Conservation (phyloP, 495 filamentous ascomycete genomes). For the Mytilinidion resinicola region DNA sequence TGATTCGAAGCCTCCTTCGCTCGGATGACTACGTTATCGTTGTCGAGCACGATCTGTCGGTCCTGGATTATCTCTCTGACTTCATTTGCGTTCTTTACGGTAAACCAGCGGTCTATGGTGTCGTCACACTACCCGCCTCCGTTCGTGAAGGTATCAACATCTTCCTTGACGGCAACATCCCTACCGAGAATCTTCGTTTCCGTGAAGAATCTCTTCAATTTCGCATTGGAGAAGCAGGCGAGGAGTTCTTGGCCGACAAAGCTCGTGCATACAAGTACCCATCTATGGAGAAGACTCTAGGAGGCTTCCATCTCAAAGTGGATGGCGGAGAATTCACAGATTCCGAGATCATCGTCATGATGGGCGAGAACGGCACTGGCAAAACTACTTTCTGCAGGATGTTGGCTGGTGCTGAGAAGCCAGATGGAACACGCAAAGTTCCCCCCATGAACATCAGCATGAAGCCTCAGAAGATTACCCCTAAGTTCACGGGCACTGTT, state of each 20-base stretch:
- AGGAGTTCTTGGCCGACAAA: conserved; percentile 84
- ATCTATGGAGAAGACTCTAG: conserved; percentile 87
- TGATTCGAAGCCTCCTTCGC: conserved; percentile 81
- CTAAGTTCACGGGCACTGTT: conserved; percentile 94
- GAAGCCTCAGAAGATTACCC: conserved; percentile 99
- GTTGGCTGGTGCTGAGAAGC: conserved; percentile 86
- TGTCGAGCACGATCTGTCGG: conserved; percentile 97
- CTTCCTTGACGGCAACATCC: conserved; percentile 95
- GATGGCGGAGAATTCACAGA: conserved; percentile 86
- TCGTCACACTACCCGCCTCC: conserved; percentile 92
- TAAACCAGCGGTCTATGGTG: conserved; percentile 90
- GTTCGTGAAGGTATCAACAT: conserved; percentile 99
- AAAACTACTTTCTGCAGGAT: conserved; percentile 98
- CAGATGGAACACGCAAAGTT: conserved; percentile 66
- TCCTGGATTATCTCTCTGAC: conserved; percentile 96
- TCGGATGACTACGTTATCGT: conserved; percentile 95
- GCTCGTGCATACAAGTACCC: conserved; percentile 81
- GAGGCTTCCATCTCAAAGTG: conserved; percentile 76
- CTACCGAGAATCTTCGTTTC: conserved; percentile 97
- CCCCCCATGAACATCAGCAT: conserved; percentile 95
- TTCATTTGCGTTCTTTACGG: conserved; percentile 97
- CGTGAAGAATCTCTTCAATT: conserved; percentile 94
- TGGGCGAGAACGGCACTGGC: conserved; percentile 95
- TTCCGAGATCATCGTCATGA: conserved; percentile 98
- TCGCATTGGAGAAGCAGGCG: conserved; percentile 85